A percentile compares a stretch with the other conserved stretches of the same genome.
Evolutionary conservation across 176 grass and related monocot genomes (phyloP).

Genomic region (Echinochloa phyllopogon): DNA sequence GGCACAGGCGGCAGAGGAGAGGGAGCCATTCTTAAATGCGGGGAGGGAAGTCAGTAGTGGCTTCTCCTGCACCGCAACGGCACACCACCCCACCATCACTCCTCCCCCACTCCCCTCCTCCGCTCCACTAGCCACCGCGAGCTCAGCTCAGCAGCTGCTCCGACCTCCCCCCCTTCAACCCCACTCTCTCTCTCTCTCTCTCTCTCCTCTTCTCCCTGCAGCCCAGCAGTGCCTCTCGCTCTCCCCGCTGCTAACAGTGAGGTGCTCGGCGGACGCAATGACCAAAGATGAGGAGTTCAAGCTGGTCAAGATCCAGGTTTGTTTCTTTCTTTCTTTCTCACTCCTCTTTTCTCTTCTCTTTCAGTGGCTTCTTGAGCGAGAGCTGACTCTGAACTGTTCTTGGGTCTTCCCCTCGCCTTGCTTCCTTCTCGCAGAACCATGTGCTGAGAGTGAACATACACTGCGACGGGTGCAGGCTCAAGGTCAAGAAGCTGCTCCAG

Average conservation of each 20-base stretch:
- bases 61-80: constrained; percentile 50
- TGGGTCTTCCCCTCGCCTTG: not conserved
- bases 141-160: not conserved
- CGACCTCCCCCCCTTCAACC: too few relatives aligned
- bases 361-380: constrained; percentile 15
- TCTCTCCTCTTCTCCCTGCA: not conserved
- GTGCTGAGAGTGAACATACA: constrained; percentile 96
- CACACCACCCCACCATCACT: constrained; percentile 33
- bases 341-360: not conserved
- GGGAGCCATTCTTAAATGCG: constrained; percentile 50
- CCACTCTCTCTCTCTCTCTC: too few relatives aligned
- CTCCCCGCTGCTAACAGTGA: constrained; percentile 38
- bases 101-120: constrained; percentile 4
- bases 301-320: constrained; percentile 98
- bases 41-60: constrained; percentile 5
- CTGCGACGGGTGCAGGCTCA: constrained; percentile 93
- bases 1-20: not conserved
- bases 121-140: constrained; percentile 33
- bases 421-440: constrained; percentile 75
- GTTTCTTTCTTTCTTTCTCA: constrained; percentile 6
- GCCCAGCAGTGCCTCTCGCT: not conserved
- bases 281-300: constrained; percentile 94
- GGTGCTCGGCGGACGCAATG: constrained; percentile 56
- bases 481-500: constrained; percentile 96
- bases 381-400: constrained; percentile 44